phyloP scores from a whole-genome alignment of 495 filamentous ascomycete species.

The Penicillium goetzii region DNA sequence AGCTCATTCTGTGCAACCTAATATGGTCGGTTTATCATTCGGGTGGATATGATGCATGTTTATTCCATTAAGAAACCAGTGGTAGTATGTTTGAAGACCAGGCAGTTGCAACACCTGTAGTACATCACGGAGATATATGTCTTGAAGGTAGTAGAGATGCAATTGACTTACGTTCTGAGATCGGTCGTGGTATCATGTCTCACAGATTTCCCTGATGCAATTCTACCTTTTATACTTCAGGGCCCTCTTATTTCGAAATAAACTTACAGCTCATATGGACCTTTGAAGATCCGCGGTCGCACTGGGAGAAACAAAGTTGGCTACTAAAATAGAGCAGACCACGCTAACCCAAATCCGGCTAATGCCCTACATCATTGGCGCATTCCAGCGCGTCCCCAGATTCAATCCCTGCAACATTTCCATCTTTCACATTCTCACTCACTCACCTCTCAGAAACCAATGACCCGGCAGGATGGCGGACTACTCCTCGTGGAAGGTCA shows the following conservation, averaged over 20 bases:
- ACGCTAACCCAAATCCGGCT: constrained; percentile 24
- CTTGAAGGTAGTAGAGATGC: too few species aligned
- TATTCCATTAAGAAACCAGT: too few species aligned
- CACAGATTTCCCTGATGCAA: background rate
- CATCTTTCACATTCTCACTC: background rate
- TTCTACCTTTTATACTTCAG: background rate
- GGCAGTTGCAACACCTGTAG: too few species aligned
- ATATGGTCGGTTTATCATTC: too few species aligned
- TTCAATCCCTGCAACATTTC: constrained; percentile 20
- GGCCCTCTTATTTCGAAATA: background rate
- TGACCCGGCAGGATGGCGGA: constrained; percentile 45
- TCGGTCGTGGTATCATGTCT: background rate
- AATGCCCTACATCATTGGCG: constrained; percentile 38
- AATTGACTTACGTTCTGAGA: background rate
- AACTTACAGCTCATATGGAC: background rate
- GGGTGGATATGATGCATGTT: too few species aligned
- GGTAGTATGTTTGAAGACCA: too few species aligned
- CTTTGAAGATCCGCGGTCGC: background rate
- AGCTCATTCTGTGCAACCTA: too few species aligned
- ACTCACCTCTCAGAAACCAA: constrained; percentile 1
- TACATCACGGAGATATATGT: too few species aligned
- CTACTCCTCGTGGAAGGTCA: constrained; percentile 57
- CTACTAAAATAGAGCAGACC: background rate
- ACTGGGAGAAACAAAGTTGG: background rate
- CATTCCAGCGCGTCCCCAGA: constrained; percentile 38